Percentiles rank a stretch among this genome's conserved stretches.
phyloP scores from a whole-genome alignment of 148 eudicot species.

The Rhododendron mucronatum region DNA sequence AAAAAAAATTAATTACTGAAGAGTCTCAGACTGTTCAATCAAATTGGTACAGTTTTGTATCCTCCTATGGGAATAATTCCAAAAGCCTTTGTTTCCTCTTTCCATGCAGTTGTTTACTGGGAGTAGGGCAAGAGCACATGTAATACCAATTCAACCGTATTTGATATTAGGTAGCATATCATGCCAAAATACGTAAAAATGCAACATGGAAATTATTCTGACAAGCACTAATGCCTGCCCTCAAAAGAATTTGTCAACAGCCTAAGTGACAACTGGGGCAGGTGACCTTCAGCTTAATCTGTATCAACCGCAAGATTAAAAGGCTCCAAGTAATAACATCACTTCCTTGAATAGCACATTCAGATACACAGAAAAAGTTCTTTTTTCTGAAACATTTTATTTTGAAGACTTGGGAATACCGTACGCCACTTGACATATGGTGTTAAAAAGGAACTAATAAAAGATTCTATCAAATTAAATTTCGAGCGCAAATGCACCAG shows the following conservation, averaged over 20 bases:
- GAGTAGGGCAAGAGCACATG: neutral
- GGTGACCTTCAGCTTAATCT: neutral
- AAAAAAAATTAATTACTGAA: neutral
- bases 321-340: neutral
- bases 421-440: neutral
- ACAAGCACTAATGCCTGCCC: neutral
- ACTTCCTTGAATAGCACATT: neutral
- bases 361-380: neutral
- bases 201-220: neutral
- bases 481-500: conserved; percentile 1
- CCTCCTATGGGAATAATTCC: neutral
- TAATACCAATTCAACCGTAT: neutral
- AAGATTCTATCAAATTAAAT: neutral
- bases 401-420: neutral
- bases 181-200: neutral
- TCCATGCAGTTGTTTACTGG: neutral
- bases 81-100: neutral
- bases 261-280: neutral
- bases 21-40: neutral
- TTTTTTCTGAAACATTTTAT: neutral
- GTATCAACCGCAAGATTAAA: neutral
- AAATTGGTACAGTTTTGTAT: neutral
- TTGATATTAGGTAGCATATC: neutral
- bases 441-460: neutral
- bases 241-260: neutral